Evolutionary conservation across 768 basidiomycete genomes (phyloP), one percentile per base, ranked within the genome.

Genomic region (Leucosporidium scottii): DNA sequence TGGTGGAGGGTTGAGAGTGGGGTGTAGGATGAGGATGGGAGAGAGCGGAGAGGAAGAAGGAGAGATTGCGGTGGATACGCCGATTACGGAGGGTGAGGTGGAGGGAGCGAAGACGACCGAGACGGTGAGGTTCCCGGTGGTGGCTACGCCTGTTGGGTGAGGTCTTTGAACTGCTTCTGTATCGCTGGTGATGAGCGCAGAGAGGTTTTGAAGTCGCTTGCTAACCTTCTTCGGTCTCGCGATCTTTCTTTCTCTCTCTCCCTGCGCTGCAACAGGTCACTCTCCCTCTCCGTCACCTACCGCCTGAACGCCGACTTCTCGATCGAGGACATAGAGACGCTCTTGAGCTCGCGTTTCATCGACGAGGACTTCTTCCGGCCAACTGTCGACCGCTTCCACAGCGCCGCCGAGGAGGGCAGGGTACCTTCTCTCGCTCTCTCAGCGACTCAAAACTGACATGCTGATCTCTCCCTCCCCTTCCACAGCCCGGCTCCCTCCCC

Each of bases 281-380:
- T 76, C 20, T 30, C 50, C 47, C 59, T 75, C 6, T 28, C 61
- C 25, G 55, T 63, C 48, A 67, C 64, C 7, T 76, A 76, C 62
- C 74, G 75, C 31, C 39, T 48, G 23, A 65, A 67, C 53, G 63
- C 70, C 25, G 69, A 74, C 50, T 76, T 76, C 59, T 53, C 62
- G 6, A 73, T 76, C 39, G 74, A 75, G 30, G 74, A 75, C 36
- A 74, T 72, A 49, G 75, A 76, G 50, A 74, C 74, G 10, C 60
- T 76, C 28, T 62, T 75, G 53, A 70, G 66, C 51, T 74, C 73
- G 0, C 56, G 73, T 31, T 76, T 76, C 66, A 69, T 76, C 61
- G 74, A 76, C 61, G 74, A 76, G 25, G 74, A 76, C 61, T 75
- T 74, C 54, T 76, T 76, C 61, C 49, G 64, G 60, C 75, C 75